These are phyloP conservation scores for Xylaria sp. DNA, from an alignment of 2,329 filamentous ascomycete species.

Conservation along the genomic window DNA sequence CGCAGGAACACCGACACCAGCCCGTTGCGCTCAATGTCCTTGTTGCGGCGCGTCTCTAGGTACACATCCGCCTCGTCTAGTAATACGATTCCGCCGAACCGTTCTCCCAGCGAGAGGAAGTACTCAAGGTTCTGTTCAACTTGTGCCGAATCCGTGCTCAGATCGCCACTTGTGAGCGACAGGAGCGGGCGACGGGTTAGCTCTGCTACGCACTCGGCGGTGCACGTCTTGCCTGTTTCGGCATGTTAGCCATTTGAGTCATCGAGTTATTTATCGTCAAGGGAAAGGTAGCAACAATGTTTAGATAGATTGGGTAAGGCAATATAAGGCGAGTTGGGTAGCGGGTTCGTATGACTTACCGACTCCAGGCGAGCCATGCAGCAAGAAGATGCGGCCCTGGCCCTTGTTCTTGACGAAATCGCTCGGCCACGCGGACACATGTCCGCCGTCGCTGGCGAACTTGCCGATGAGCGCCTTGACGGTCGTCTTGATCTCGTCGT, in stretches of 20 bases:
- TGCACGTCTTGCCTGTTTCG: constrained; percentile 58
- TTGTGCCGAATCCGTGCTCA: constrained; percentile 53
- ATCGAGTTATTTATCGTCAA: too few species aligned
- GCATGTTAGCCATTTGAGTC: too few species aligned
- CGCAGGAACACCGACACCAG: constrained; percentile 62
- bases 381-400: constrained; percentile 61
- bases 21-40: constrained; percentile 59
- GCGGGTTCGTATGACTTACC: constrained; percentile 48
- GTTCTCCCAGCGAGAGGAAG: constrained; percentile 61
- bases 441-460: constrained; percentile 55
- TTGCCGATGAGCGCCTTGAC: constrained; percentile 61
- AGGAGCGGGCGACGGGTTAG: constrained; percentile 63
- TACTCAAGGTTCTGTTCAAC: constrained; percentile 60
- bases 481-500: constrained; percentile 60
- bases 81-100: constrained; percentile 63
- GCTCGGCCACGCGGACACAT: constrained; percentile 57
- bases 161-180: constrained; percentile 61
- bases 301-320: too few species aligned
- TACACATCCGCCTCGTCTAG: constrained; percentile 72
- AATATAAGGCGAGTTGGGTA: too few species aligned
- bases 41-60: constrained; percentile 61
- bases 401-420: constrained; percentile 64
- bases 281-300: too few species aligned
- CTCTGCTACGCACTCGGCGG: constrained; percentile 66
- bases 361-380: constrained; percentile 65